Evolutionary conservation across 805 yeast species (phyloP).

Genomic region (Metschnikowia peoriensis): DNA sequence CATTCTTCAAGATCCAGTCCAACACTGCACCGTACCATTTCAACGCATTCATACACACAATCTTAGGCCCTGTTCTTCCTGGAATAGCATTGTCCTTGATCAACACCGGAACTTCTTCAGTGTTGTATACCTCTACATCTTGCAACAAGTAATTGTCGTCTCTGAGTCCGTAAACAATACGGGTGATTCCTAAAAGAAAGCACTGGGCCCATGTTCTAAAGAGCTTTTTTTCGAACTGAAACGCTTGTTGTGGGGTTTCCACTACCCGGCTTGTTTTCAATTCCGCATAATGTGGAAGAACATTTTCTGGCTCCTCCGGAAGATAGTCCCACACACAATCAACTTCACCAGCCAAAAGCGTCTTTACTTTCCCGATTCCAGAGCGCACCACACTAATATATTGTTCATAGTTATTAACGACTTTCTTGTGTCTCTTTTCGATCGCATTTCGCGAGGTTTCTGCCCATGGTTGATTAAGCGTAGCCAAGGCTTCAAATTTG

Average conservation of each 20-base stretch:
- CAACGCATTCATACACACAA: slow-evolving; percentile 74
- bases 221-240: slow-evolving; percentile 71
- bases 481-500: slow-evolving; percentile 80
- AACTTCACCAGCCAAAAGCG: slow-evolving; percentile 84
- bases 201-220: slow-evolving; percentile 91
- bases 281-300: slow-evolving; percentile 76
- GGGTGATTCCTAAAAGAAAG: slow-evolving; percentile 81
- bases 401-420: slow-evolving; percentile 73
- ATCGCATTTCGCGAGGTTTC: slow-evolving; percentile 62
- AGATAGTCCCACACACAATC: slow-evolving; percentile 86
- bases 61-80: slow-evolving; percentile 36
- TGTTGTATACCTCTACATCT: slow-evolving; percentile 69
- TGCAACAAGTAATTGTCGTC: slow-evolving; percentile 65
- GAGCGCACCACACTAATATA: slow-evolving; percentile 78
- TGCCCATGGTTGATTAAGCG: slow-evolving; percentile 75
- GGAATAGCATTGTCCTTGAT: slow-evolving; percentile 51
- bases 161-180: slow-evolving; percentile 81
- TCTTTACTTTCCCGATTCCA: slow-evolving; percentile 70
- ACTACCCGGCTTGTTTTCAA: slow-evolving; percentile 69
- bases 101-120: slow-evolving; percentile 74
- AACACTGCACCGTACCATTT: slow-evolving; percentile 84
- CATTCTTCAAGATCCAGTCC: slow-evolving; percentile 63
- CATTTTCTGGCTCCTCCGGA: slow-evolving; percentile 48
- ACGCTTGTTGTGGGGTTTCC: slow-evolving; percentile 53
- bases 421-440: slow-evolving; percentile 59